Percentiles rank a stretch among this genome's conserved stretches.
Conservation (phyloP, 2,329 filamentous ascomycete species). For the Didymella arachidicola region DNA sequence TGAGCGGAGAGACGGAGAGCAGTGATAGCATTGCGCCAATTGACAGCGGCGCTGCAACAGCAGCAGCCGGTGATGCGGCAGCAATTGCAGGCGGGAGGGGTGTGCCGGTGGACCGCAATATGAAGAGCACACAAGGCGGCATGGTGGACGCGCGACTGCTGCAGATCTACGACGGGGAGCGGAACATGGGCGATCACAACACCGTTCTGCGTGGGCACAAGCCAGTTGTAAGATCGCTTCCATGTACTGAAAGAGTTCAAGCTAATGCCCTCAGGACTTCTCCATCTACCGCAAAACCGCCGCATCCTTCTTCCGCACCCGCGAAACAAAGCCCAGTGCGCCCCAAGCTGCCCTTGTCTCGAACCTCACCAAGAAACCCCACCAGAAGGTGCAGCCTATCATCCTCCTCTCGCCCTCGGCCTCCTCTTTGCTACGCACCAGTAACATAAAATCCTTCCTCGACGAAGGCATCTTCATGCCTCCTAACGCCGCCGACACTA, state of each 20-base stretch:
- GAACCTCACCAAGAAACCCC: constrained; percentile 51
- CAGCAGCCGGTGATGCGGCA: constrained; percentile 60
- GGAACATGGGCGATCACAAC: constrained; percentile 92
- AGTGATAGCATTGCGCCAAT: constrained; percentile 92
- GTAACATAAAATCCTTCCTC: constrained; percentile 94
- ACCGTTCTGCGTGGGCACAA: constrained; percentile 86
- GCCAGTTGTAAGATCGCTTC: constrained; percentile 70
- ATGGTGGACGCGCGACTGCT: constrained; percentile 77
- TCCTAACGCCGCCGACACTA: constrained; percentile 68
- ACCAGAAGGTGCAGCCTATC: constrained; percentile 72
- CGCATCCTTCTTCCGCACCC: constrained; percentile 71
- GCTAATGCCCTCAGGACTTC: constrained; percentile 73
- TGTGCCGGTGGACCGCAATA: constrained; percentile 51
- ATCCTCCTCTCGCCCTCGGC: constrained; percentile 96
- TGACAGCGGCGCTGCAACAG: constrained; percentile 65
- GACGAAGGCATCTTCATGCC: constrained; percentile 83
- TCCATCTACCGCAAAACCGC: constrained; percentile 90
- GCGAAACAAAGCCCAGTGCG: constrained; percentile 52
- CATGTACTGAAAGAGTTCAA: not conserved
- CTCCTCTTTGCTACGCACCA: constrained; percentile 91
- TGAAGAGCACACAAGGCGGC: constrained; percentile 51
- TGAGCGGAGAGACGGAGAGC: constrained; percentile 80
- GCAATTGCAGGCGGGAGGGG: constrained; percentile 60
- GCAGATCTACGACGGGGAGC: constrained; percentile 90
- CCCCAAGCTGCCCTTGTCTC: constrained; percentile 49